Base-by-base conservation (phyloP, 176 grass and related monocot genomes). In the Musa itinerans region DNA sequence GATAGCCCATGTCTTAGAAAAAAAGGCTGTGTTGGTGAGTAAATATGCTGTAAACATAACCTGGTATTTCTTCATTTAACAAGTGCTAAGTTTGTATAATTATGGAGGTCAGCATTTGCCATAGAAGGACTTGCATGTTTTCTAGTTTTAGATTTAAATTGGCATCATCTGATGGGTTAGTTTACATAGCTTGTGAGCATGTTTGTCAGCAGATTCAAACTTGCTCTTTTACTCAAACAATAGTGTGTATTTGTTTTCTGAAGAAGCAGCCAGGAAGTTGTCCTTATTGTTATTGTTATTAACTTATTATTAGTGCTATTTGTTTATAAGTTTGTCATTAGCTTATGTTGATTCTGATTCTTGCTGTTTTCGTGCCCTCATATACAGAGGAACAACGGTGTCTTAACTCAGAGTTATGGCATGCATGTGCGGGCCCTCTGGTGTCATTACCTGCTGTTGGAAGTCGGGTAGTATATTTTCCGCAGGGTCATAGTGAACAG, bases 371-470 rank as follows among this genome's bases (percentile, higher is more conserved):
- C 51, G 43, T n/a, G 25, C 9, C 20, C 50, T 16, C 79, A 85
- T 80, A 2, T 75, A 89, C 82, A 76, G 86, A 94, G 79, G 91
- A 99, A 73, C 78, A 86, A 52, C 91, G 83, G 81, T 99, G 91
- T 50, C 79, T 99, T n/a, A 99, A 99, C 83, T 99, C 96, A 25
- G 96, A 99, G 71, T 78, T 99, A 74, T 99, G 96, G 96, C 96
- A 99, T 87, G 96, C 96, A 27, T 99, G 96, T 79, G 96, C 96
- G 9, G 96, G 96, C 6, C 96, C 96, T 3, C 91, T 99, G 74
- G 96, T 99, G 57, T 95, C 96, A 49, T 81, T 99, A 84, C 96
- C 96, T 53, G 83, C 76, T 12, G 81, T 95, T 50, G 96, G 96
- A 78, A 95, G 88, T 78, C 84, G 96, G 58, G 96, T 99, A 11